A percentile compares a stretch with the other conserved stretches of the same genome.
Conservation (phyloP, 305 asterid genomes). For the Euphrasia arctica region DNA sequence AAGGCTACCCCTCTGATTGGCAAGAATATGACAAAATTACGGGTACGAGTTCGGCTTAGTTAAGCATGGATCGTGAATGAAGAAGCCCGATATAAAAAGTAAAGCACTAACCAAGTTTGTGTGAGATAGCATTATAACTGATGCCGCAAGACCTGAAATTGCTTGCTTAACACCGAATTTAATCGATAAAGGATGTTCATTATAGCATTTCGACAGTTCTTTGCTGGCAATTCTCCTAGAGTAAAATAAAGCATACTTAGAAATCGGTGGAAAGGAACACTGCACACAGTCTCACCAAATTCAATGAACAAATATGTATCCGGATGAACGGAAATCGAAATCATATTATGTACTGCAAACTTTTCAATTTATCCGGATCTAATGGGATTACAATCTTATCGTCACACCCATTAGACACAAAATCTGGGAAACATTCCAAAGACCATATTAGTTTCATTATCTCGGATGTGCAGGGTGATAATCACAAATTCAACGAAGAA, state of each 20-base stretch:
- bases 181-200: slow-evolving; percentile 32
- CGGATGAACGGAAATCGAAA: slow-evolving; percentile 3
- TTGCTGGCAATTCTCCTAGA: slow-evolving; percentile 45
- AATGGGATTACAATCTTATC: no score
- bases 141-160: slow-evolving; percentile 76
- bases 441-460: no score
- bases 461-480: no score
- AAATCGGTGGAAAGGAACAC: background rate
- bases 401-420: no score
- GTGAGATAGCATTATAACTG: slow-evolving; percentile 61
- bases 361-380: no score
- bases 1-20: background rate
- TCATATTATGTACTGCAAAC: background rate
- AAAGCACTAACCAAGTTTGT: slow-evolving; percentile 57
- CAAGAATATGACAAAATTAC: background rate
- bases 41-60: background rate
- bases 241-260: background rate
- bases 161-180: slow-evolving; percentile 52
- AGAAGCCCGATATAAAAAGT: slow-evolving; percentile 2
- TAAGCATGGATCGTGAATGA: background rate
- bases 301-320: background rate
- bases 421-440: no score
- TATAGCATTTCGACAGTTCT: slow-evolving; percentile 35
- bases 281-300: background rate
- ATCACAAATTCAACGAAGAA: no score